Percentiles rank a stretch among this genome's conserved stretches.
Evolutionary conservation across 2,329 filamentous ascomycete species (phyloP).

Genomic region (Trichoderma endophyticum): DNA sequence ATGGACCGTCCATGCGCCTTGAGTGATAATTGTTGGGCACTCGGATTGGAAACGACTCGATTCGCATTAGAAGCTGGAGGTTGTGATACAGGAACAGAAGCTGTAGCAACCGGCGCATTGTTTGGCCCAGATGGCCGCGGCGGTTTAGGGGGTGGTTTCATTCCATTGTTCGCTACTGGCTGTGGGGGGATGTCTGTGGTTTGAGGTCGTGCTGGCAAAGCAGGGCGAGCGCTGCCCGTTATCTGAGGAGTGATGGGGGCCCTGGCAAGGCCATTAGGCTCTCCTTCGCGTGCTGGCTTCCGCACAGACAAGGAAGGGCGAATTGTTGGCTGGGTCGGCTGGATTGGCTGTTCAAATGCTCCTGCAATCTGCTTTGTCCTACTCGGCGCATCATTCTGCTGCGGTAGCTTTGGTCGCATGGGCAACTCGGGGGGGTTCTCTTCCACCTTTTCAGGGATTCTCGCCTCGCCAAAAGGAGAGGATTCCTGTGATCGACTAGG

Average conservation of each 20-base stretch:
- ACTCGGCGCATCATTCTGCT: slow-evolving; percentile 24
- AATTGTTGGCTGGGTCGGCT: slow-evolving; percentile 23
- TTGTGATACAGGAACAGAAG: slow-evolving; percentile 17
- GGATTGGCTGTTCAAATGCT: slow-evolving; percentile 37
- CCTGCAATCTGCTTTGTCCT: slow-evolving; percentile 25
- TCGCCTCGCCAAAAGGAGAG: slow-evolving; percentile 86
- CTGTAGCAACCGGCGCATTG: slow-evolving; percentile 22
- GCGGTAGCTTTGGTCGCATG: slow-evolving; percentile 47
- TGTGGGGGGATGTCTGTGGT: slow-evolving; percentile 27
- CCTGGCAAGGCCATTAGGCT: slow-evolving; percentile 39
- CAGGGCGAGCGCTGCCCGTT: slow-evolving; percentile 45
- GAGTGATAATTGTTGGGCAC: slow-evolving; percentile 30
- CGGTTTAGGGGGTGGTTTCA: slow-evolving; percentile 42
- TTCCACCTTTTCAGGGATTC: slow-evolving; percentile 56
- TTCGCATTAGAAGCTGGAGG: slow-evolving; percentile 15
- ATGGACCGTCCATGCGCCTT: slow-evolving; percentile 33
- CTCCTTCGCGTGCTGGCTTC: slow-evolving; percentile 44
- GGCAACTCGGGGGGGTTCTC: slow-evolving; percentile 50
- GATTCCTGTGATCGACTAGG: slow-evolving; percentile 37
- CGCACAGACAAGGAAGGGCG: slow-evolving; percentile 45
- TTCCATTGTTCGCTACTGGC: slow-evolving; percentile 18
- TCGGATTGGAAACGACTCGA: slow-evolving; percentile 32
- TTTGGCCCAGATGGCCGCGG: slow-evolving; percentile 38
- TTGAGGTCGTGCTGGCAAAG: slow-evolving; percentile 49
- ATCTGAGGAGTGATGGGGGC: slow-evolving; percentile 39